Percentiles rank a stretch among this genome's conserved stretches.
Evolutionary conservation across 352 stramenopile genomes (phyloP).

Genomic region (Globisporangium alternatum): DNA sequence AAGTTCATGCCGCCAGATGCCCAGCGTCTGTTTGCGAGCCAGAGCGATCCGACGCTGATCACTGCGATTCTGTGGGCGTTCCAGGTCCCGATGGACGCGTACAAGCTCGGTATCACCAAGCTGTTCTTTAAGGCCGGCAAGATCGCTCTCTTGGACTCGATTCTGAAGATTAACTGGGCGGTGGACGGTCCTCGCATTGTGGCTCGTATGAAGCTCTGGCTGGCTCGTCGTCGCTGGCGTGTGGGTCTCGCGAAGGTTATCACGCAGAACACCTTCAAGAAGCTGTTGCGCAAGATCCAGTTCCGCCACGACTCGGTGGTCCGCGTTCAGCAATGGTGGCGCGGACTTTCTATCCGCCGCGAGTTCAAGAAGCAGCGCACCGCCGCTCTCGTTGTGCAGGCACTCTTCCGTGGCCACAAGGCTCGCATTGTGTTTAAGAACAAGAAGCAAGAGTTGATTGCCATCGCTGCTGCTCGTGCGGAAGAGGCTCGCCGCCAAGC

Average conservation of each 20-base stretch:
- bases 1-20: constrained; percentile 66
- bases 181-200: constrained; percentile 59
- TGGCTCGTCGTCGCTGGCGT: constrained; percentile 68
- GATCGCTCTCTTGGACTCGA: constrained; percentile 69
- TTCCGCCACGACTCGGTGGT: constrained; percentile 56
- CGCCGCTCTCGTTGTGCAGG: constrained; percentile 69
- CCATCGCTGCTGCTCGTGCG: constrained; percentile 65
- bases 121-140: constrained; percentile 77
- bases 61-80: constrained; percentile 84
- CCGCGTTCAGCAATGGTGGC: constrained; percentile 86
- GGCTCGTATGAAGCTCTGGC: constrained; percentile 63
- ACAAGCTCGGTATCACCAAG: constrained; percentile 79
- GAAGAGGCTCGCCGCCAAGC: constrained; percentile 70
- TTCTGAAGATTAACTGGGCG: constrained; percentile 75
- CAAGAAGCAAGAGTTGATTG: constrained; percentile 86
- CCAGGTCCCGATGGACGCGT: constrained; percentile 71
- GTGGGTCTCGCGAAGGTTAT: constrained; percentile 67
- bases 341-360: constrained; percentile 62
- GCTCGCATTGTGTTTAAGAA: constrained; percentile 73
- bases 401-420: constrained; percentile 75
- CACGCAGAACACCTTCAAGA: constrained; percentile 52
- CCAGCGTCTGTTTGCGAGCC: constrained; percentile 63
- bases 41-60: constrained; percentile 75
- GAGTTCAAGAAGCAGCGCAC: constrained; percentile 82
- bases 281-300: constrained; percentile 56